Percentiles rank a stretch among this genome's conserved stretches.
Evolutionary conservation across 371 early-diverging fungal genomes (phyloP).

Genomic region (Mortierella sp.): DNA sequence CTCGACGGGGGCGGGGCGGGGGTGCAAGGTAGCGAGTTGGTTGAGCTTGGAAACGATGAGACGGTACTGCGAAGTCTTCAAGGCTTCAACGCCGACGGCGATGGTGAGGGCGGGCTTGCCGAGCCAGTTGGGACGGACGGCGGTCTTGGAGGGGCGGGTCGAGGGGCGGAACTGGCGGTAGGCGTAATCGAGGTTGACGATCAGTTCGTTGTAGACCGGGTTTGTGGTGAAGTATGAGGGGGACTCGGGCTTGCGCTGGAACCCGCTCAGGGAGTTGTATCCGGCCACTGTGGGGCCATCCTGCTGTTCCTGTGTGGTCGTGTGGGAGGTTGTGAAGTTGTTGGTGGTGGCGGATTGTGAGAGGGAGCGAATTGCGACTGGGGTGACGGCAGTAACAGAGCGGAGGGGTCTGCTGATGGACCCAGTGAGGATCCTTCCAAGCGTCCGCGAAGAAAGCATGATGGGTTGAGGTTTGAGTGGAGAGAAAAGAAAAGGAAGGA

Average conservation of each 20-base stretch:
- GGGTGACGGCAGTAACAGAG: background rate
- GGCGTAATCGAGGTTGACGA: slow-evolving; percentile 79
- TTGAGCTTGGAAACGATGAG: slow-evolving; percentile 69
- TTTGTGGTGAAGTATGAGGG: slow-evolving; percentile 93
- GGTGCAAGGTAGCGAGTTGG: slow-evolving; percentile 67
- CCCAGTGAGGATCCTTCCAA: slow-evolving; percentile 29
- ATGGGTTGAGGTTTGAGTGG: slow-evolving; percentile 1
- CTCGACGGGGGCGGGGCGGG: slow-evolving; percentile 64
- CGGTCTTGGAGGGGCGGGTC: slow-evolving; percentile 34
- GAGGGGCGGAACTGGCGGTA: slow-evolving; percentile 62
- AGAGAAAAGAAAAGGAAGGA: background rate
- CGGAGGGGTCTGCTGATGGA: slow-evolving; percentile 30
- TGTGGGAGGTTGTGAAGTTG: background rate
- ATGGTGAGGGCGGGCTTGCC: slow-evolving; percentile 68
- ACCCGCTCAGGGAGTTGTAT: slow-evolving; percentile 37
- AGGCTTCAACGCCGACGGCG: slow-evolving; percentile 63
- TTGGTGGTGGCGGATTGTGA: slow-evolving; percentile 16
- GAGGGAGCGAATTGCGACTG: slow-evolving; percentile 33
- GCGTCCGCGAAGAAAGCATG: slow-evolving; percentile 48
- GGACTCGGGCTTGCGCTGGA: slow-evolving; percentile 71
- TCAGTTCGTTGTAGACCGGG: slow-evolving; percentile 81
- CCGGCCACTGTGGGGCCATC: slow-evolving; percentile 17
- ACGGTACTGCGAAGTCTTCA: slow-evolving; percentile 79
- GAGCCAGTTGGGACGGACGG: slow-evolving; percentile 62
- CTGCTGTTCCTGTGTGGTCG: slow-evolving; percentile 13